A percentile compares a stretch with the other conserved stretches of the same genome.
Conservation (phyloP, 345 rosid genomes). For the Salix udensis region DNA sequence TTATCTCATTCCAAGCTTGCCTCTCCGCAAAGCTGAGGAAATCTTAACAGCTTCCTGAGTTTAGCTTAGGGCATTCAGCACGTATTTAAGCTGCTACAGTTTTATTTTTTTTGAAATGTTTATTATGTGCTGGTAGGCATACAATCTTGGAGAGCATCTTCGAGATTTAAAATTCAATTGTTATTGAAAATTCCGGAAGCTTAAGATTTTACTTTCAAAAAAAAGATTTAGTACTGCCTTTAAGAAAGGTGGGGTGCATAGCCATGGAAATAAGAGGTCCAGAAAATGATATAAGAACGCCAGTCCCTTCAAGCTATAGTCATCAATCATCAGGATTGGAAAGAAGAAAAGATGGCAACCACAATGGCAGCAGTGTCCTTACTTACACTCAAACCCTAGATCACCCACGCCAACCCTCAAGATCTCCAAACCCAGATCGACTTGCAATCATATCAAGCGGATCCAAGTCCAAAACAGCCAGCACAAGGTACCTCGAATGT, state of each 20-base stretch:
- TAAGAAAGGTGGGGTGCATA: background rate
- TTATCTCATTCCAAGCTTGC: background rate
- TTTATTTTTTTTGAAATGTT: background rate
- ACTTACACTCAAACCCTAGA: slow-evolving; percentile 75
- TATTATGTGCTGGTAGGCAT: background rate
- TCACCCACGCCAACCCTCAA: slow-evolving; percentile 33
- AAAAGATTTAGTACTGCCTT: background rate
- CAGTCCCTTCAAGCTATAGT: slow-evolving; percentile 25
- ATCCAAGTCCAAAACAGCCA: slow-evolving; percentile 34
- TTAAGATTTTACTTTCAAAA: background rate
- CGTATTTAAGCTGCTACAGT: background rate
- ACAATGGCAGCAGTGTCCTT: slow-evolving; percentile 39
- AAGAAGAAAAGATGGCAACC: slow-evolving; percentile 45
- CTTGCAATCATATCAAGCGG: slow-evolving; percentile 26
- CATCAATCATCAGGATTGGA: slow-evolving; percentile 33
- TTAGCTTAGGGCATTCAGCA: background rate
- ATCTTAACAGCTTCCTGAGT: background rate
- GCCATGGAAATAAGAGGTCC: slow-evolving; percentile 45
- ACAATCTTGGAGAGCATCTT: too few relatives aligned
- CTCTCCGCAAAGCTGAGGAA: background rate
- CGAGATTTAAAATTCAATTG: slow-evolving; percentile 1
- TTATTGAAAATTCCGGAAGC: background rate
- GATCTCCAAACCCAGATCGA: slow-evolving; percentile 42
- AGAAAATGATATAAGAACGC: slow-evolving; percentile 36
- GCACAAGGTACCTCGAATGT: slow-evolving; percentile 68